phyloP scores from a whole-genome alignment of 176 grass and related monocot genomes.

The Oryza glumipatula region DNA sequence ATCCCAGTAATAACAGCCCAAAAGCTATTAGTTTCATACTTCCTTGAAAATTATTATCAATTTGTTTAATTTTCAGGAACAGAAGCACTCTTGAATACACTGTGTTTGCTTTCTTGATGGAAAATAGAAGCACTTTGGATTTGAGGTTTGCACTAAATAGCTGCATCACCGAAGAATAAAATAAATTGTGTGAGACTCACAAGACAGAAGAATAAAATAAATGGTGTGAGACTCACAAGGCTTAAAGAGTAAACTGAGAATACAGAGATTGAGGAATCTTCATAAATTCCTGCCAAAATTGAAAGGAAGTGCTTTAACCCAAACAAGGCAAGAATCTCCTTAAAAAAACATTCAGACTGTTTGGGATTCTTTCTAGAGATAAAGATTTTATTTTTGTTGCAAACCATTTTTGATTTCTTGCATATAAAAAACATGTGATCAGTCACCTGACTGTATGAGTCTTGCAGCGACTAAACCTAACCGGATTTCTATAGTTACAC shows the following conservation, averaged over 20 bases:
- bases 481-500: not conserved
- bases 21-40: constrained; percentile 53
- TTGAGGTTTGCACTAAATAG: not conserved
- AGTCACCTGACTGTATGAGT: not conserved
- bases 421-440: not conserved
- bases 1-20: constrained; percentile 45
- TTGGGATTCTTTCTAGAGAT: not conserved
- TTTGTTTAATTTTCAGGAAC: constrained; percentile 30
- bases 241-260: constrained; percentile 20
- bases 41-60: constrained; percentile 6
- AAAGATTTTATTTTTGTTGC: not conserved
- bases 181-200: constrained; percentile 6
- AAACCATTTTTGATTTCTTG: not conserved
- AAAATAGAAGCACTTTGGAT: constrained; percentile 24
- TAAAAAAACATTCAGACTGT: not conserved
- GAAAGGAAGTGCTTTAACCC: not conserved
- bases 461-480: not conserved
- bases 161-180: constrained; percentile 15
- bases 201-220: constrained; percentile 29
- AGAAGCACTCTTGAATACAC: constrained; percentile 1
- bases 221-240: constrained; percentile 10
- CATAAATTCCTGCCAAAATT: not conserved
- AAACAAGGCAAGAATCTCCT: not conserved
- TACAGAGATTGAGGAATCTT: not conserved
- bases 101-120: constrained; percentile 13